Percentiles rank a stretch among this genome's conserved stretches.
Evolutionary conservation across 1,284 basidiomycete genomes (phyloP).

Genomic region (Sporisorium exsertum): DNA sequence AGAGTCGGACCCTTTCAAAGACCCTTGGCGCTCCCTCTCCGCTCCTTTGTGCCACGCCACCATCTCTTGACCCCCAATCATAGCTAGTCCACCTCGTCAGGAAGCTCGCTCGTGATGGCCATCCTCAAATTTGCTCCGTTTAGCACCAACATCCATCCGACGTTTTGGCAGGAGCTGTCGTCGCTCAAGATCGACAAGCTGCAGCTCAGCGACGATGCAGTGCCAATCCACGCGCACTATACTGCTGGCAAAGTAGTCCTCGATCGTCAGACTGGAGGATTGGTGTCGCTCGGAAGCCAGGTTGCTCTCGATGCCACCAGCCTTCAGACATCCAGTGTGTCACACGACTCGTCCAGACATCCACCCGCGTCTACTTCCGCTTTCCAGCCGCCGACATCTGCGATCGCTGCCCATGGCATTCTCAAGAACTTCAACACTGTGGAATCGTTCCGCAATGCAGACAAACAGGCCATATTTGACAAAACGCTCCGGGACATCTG

Average conservation of each 20-base stretch:
- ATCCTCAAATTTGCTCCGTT: conserved; percentile 86
- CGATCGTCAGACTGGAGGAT: conserved; percentile 78
- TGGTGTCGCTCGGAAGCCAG: conserved; percentile 56
- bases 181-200: conserved; percentile 90
- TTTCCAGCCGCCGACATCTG: conserved; percentile 64
- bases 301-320: conserved; percentile 68
- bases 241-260: conserved; percentile 78
- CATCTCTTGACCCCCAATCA: background rate
- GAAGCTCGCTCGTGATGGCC: conserved; percentile 13
- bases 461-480: conserved; percentile 84
- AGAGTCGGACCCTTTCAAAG: conserved; percentile 22
- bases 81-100: background rate
- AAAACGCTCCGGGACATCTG: conserved; percentile 38
- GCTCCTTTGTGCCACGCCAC: conserved; percentile 6
- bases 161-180: conserved; percentile 93
- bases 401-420: conserved; percentile 72
- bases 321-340: conserved; percentile 70
- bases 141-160: conserved; percentile 85
- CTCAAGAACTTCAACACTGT: conserved; percentile 90
- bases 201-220: conserved; percentile 80
- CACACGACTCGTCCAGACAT: conserved; percentile 4
- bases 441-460: conserved; percentile 90
- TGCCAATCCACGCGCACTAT: conserved; percentile 79
- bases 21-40: conserved; percentile 14
- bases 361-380: conserved; percentile 58